phyloP scores from a whole-genome alignment of 2,329 filamentous ascomycete species.

The Colletotrichum sp. region DNA sequence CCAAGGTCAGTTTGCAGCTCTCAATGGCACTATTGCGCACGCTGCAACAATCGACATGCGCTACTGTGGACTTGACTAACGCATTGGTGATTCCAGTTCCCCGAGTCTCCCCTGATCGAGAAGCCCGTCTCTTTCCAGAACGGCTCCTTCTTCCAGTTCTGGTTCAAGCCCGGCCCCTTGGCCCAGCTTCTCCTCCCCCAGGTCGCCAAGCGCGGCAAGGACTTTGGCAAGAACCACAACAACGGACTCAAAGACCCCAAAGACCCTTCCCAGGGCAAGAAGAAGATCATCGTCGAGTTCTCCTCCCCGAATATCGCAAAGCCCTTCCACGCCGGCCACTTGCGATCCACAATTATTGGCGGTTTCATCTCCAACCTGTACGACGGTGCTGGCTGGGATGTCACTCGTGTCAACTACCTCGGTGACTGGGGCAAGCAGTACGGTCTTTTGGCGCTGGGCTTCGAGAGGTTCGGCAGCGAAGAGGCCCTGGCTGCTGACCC shows the following conservation, averaged over 20 bases:
- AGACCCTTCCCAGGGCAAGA: constrained; percentile 64
- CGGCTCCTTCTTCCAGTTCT: constrained; percentile 79
- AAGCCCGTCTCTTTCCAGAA: constrained; percentile 63
- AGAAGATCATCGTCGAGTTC: constrained; percentile 79
- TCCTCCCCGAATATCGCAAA: constrained; percentile 88
- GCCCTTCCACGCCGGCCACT: constrained; percentile 80
- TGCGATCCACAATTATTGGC: constrained; percentile 80
- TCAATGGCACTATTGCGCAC: not conserved
- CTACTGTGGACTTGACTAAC: not conserved
- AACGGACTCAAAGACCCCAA: constrained; percentile 66
- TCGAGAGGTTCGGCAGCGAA: constrained; percentile 76
- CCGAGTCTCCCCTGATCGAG: constrained; percentile 74
- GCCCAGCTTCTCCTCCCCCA: constrained; percentile 70
- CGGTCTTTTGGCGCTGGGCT: constrained; percentile 75
- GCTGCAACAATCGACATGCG: not conserved
- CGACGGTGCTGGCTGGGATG: constrained; percentile 74
- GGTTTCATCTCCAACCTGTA: constrained; percentile 78
- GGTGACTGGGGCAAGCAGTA: constrained; percentile 86
- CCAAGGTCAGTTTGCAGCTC: constrained; percentile 50
- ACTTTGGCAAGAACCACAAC: constrained; percentile 69
- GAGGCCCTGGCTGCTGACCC: constrained; percentile 74
- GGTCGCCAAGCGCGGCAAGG: constrained; percentile 64
- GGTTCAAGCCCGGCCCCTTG: constrained; percentile 75
- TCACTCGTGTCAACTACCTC: constrained; percentile 76
- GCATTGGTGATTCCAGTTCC: constrained; percentile 58